Percentiles rank a stretch among this genome's conserved stretches.
These are phyloP conservation scores for Boletus subcaerulescens DNA, from an alignment of 768 basidiomycete species.

Conservation along the genomic window DNA sequence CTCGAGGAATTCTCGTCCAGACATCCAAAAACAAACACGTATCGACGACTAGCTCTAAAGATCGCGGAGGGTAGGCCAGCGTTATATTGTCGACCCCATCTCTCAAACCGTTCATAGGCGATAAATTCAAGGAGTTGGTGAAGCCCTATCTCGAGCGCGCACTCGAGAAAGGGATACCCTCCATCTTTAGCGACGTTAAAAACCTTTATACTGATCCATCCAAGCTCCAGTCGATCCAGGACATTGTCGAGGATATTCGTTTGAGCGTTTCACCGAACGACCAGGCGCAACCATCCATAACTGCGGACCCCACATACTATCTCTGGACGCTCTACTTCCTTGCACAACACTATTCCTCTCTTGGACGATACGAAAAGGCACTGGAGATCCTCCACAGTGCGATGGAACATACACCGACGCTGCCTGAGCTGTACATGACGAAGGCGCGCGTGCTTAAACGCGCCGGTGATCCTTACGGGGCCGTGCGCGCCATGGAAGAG, in stretches of 20 bases:
- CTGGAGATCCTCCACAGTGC: conserved; percentile 64
- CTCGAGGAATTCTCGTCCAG: conserved; percentile 60
- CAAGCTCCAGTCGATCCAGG: conserved; percentile 69
- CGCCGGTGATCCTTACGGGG: conserved; percentile 73
- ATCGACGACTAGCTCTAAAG: conserved; percentile 69
- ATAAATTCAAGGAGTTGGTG: conserved; percentile 63
- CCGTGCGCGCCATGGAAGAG: conserved; percentile 73
- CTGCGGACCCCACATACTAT: conserved; percentile 67
- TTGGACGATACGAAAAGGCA: conserved; percentile 46
- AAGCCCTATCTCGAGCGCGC: conserved; percentile 66
- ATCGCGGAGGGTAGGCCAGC: conserved; percentile 48
- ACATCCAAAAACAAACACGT: conserved; percentile 66
- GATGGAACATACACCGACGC: conserved; percentile 82
- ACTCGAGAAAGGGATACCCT: conserved; percentile 85
- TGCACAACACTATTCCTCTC: conserved; percentile 79
- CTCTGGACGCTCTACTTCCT: conserved; percentile 97
- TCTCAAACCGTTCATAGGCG: conserved; percentile 38
- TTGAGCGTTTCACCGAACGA: conserved; percentile 36
- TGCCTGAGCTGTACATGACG: conserved; percentile 85
- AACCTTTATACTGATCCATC: conserved; percentile 63
- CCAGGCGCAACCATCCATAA: conserved; percentile 21
- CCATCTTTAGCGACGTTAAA: conserved; percentile 90
- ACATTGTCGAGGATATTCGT: conserved; percentile 57
- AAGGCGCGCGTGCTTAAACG: conserved; percentile 85
- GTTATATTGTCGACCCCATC: neutral